These are phyloP conservation scores for Danielozyma ontarioensis DNA, from an alignment of 805 yeast species.

Conservation along the genomic window DNA sequence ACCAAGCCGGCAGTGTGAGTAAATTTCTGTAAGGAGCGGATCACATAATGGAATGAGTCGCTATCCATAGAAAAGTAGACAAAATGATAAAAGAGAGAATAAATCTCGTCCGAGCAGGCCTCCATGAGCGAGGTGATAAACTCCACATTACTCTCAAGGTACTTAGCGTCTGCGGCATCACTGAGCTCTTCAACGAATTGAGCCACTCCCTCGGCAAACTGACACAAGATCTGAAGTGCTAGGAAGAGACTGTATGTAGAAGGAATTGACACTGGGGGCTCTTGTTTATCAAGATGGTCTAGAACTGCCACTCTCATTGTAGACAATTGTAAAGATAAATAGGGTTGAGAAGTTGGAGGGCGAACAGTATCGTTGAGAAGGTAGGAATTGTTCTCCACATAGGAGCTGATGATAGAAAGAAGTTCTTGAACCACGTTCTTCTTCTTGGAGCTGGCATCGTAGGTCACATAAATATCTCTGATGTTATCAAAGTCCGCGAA, in stretches of 20 bases:
- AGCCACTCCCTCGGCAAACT: constrained; percentile 67
- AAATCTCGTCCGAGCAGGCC: constrained; percentile 19
- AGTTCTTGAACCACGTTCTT: constrained; percentile 59
- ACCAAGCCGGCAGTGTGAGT: constrained; percentile 80
- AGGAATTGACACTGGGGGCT: constrained; percentile 63
- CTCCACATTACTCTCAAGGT: constrained; percentile 29
- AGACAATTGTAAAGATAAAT: constrained; percentile 40
- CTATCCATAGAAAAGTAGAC: constrained; percentile 65
- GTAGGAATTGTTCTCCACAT: constrained; percentile 18
- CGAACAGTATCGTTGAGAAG: constrained; percentile 14
- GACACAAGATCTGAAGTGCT: constrained; percentile 46
- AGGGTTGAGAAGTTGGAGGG: constrained; percentile 12
- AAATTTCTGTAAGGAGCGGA: constrained; percentile 72
- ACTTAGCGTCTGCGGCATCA: constrained; percentile 8
- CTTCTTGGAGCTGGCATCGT: constrained; percentile 52
- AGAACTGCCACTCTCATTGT: constrained; percentile 51
- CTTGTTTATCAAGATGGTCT: constrained; percentile 76
- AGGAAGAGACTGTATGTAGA: constrained; percentile 55
- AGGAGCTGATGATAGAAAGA: constrained; percentile 30
- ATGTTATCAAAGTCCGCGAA: constrained; percentile 53
- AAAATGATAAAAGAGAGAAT: constrained; percentile 30
- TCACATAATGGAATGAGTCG: constrained; percentile 60
- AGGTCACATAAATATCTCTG: constrained; percentile 49
- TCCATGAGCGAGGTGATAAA: constrained; percentile 30
- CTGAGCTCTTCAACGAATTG: constrained; percentile 43